phyloP scores from a whole-genome alignment of 2,329 filamentous ascomycete species.

The Aspergillus tamarii region DNA sequence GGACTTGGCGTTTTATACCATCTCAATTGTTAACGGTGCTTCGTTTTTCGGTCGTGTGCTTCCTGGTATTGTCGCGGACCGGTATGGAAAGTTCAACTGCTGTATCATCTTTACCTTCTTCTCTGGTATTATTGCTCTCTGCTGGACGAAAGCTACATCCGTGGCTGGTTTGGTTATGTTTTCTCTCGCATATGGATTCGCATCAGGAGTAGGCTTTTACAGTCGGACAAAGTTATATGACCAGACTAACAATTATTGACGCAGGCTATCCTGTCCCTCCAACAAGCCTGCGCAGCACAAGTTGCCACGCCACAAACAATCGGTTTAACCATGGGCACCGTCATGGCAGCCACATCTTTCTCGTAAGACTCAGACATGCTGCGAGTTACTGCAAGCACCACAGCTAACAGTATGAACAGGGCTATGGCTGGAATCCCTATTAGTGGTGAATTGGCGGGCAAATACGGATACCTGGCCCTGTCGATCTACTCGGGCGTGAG shows the following conservation, averaged over 20 bases:
- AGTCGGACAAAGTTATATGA: neutral
- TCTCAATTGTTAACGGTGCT: slow-evolving; percentile 43
- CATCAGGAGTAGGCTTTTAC: slow-evolving; percentile 43
- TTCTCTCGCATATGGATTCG: slow-evolving; percentile 51
- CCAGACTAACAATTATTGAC: neutral
- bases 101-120: slow-evolving; percentile 32
- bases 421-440: slow-evolving; percentile 48
- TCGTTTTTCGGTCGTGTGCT: slow-evolving; percentile 43
- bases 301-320: slow-evolving; percentile 43
- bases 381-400: neutral
- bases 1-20: slow-evolving; percentile 41
- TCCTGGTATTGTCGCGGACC: slow-evolving; percentile 41
- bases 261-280: slow-evolving; percentile 52
- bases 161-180: slow-evolving; percentile 51
- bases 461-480: slow-evolving; percentile 46
- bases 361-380: slow-evolving; percentile 36
- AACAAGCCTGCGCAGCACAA: slow-evolving; percentile 50
- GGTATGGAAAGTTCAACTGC: slow-evolving; percentile 38
- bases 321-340: slow-evolving; percentile 48
- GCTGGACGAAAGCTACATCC: slow-evolving; percentile 47
- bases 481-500: slow-evolving; percentile 43
- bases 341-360: slow-evolving; percentile 47
- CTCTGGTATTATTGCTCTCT: slow-evolving; percentile 48
- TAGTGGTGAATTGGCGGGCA: slow-evolving; percentile 42
- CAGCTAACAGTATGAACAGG: slow-evolving; percentile 23